Base-by-base conservation (phyloP, 305 asterid species). In the Ajuga reptans region DNA sequence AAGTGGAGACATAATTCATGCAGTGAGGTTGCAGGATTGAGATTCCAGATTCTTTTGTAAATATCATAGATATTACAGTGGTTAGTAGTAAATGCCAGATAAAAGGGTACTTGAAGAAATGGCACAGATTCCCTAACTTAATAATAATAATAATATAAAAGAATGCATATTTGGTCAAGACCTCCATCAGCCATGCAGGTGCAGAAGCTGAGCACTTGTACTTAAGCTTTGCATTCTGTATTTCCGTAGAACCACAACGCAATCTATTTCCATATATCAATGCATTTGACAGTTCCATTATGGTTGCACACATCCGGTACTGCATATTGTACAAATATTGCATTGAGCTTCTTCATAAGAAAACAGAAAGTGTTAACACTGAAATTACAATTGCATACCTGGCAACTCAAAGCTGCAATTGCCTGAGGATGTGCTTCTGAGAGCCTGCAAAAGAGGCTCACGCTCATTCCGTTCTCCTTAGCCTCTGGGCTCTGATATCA, bases 351-450 rank as follows among this genome's bases (percentile, higher is more conserved):
- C 33, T 62, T 8, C 60, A 65, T 39, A 69, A 43, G 45, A 42
- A 37, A 33, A 56, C 64, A 75, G 37, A 50, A 31, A 52, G 51
- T 3, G 17, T 57, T 39, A 24, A 63, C 6, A 29, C 57, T 79
- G 52, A 47, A 62, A 63, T 49, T 21, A 73, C 45, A 55, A 57
- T 55, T 67, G 70, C 67, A 56, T 51, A 90, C 98, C 98, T 93
- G 99, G 88, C 81, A 79, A 69, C 74, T 92, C 76, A 93, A 79
- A 78, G 97, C 87, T 16, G 97, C 91, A 80, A 93, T 88, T 47
- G 99, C 96, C 81, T 89, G 94, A 34, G 97, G 99, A 82, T 93
- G 97, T 21, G 95, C 96, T 87, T 90, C 97, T 71, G 99, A 93
- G 69, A 93, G 93, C 81, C 95, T 83, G 79, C 94, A 84, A 77